Base-by-base conservation (phyloP, 148 eudicot species). In the Spergularia bocconei region DNA sequence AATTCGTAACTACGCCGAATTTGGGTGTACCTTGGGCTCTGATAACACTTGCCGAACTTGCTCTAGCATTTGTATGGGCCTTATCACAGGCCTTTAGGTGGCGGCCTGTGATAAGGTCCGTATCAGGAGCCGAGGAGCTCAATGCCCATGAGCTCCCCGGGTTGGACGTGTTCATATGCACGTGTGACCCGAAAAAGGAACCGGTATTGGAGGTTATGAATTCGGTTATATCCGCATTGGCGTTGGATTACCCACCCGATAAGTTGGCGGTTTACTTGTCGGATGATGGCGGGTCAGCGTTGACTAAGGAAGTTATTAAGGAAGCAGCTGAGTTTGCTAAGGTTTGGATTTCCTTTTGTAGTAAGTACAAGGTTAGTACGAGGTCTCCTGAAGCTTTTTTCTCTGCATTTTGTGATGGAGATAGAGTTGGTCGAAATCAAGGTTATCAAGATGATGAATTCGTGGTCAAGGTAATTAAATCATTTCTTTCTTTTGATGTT, bases 331-430 rank as follows among this genome's bases (percentile, higher is more conserved):
- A 9, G 54, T 84, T 89, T 75, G 89, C 83, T 2, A 83, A 79
- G 84, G 13, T 56, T 53, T 89, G 93, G 93, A 8, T 89, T 3
- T 88, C 89, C 6, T 89, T 87, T 72, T 89, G 93, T 69, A 80
- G 74, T 12, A 84, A 78, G 69, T 87, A 84, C 70, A 82, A 67
- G 13, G 63, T 89, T 17, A 84, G 78, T 60, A 85, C 91, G 0
- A 81, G 84, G 62, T 85, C 86, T 75, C 93, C 93, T 52, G 82
- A 85, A 11, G 88, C 86, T 2, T 89, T 72, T 53, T 89, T 87
- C 59, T 75, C 87, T 0, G 3, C 82, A 0, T 63, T 63, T 41
- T 52, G 75, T 54, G 78, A 75, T 63, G 75, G 58, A 7, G 78
- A 79, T 25, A 63, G 82, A 13, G 64, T 63, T 23, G 74, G 19